Conservation (phyloP, 2,329 filamentous ascomycete species). For the Hawksworthiomyces lignivorus region DNA sequence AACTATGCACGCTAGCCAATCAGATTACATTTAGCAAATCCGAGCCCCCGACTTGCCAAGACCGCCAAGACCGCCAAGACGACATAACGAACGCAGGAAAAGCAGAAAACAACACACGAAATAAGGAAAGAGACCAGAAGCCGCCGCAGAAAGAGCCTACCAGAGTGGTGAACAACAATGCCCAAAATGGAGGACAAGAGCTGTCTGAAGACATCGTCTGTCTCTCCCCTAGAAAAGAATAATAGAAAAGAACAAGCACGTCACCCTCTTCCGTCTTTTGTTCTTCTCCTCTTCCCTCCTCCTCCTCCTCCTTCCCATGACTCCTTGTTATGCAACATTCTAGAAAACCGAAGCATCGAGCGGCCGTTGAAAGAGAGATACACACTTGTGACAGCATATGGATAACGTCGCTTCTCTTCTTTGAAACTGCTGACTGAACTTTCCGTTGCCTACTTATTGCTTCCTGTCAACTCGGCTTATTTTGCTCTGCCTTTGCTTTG, state of each 20-base stretch:
- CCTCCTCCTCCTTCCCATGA: neutral
- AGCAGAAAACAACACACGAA: slow-evolving; percentile 6
- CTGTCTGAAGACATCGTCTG: slow-evolving; percentile 3
- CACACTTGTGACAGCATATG: too few relatives aligned
- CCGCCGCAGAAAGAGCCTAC: slow-evolving; percentile 1
- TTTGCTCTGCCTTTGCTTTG: too few relatives aligned
- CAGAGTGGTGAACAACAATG: neutral
- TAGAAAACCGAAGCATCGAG: too few relatives aligned
- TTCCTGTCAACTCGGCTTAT: too few relatives aligned
- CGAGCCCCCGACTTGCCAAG: slow-evolving; percentile 15
- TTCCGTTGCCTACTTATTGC: too few relatives aligned
- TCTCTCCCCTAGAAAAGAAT: neutral
- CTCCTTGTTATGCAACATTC: too few relatives aligned
- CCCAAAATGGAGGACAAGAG: slow-evolving; percentile 2
- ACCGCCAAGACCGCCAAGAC: slow-evolving; percentile 12
- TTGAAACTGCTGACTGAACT: too few relatives aligned
- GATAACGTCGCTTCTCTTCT: too few relatives aligned
- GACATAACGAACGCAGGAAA: slow-evolving; percentile 7
- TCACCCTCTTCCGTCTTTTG: slow-evolving; percentile 1
- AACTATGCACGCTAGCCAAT: slow-evolving; percentile 5
- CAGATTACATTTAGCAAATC: neutral
- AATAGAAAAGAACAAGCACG: slow-evolving; percentile 10
- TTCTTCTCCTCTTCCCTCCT: neutral
- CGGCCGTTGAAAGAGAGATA: too few relatives aligned
- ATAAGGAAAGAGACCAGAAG: slow-evolving; percentile 1